Percentiles rank a stretch among this genome's conserved stretches.
These are phyloP conservation scores for Melaleuca quinquenervia DNA, from an alignment of 345 rosid genomes.

Conservation along the genomic window DNA sequence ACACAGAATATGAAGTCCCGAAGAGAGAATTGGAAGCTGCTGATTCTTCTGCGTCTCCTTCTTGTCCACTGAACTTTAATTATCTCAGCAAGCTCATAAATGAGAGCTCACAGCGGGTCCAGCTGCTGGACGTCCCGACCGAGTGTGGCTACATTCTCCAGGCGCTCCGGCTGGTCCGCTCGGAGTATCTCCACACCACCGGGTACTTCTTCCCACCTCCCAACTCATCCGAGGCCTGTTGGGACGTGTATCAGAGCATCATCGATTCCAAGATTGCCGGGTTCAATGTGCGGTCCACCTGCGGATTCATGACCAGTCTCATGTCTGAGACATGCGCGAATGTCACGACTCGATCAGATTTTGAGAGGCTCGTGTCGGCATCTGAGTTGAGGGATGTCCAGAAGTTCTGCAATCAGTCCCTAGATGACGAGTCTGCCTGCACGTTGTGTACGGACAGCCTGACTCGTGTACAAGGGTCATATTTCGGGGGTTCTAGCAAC, in stretches of 20 bases:
- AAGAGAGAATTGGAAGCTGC: not conserved
- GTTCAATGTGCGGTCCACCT: constrained; percentile 35
- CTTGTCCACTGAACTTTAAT: constrained; percentile 60
- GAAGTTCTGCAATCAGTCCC: constrained; percentile 44
- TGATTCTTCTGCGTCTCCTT: not conserved
- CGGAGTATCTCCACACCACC: constrained; percentile 40
- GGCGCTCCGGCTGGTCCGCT: constrained; percentile 53
- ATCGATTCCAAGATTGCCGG: constrained; percentile 12
- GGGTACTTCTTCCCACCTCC: constrained; percentile 45
- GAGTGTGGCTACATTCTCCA: constrained; percentile 46
- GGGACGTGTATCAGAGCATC: constrained; percentile 34
- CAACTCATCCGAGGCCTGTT: constrained; percentile 53
- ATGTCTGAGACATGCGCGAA: constrained; percentile 62
- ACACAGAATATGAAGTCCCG: not conserved
- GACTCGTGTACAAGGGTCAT: constrained; percentile 22
- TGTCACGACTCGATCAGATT: constrained; percentile 46
- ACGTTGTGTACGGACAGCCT: constrained; percentile 46
- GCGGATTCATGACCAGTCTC: constrained; percentile 61
- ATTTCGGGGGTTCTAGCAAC: constrained; percentile 22
- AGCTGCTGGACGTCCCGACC: not conserved
- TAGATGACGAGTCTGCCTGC: constrained; percentile 44
- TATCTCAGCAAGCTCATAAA: constrained; percentile 14
- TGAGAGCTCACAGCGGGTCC: not conserved
- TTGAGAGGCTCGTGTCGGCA: constrained; percentile 29
- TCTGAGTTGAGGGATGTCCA: constrained; percentile 9